Evolutionary conservation across 2,329 filamentous ascomycete genomes (phyloP), one percentile per base, ranked within the genome.

Genomic region (Talaromyces marneffei): DNA sequence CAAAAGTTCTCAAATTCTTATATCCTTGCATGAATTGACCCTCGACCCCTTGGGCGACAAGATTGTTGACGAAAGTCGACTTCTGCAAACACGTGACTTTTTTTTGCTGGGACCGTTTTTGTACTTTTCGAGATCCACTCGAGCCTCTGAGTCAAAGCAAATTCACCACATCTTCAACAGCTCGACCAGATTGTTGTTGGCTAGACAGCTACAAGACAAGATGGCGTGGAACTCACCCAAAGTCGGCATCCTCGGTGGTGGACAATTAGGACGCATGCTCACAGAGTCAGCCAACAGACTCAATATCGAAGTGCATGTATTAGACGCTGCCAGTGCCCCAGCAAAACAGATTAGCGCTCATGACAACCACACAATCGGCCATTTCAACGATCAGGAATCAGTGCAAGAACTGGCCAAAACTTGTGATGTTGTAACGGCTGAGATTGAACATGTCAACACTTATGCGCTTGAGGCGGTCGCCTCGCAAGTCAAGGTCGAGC

Each of bases 361-460:
- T 73, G 77, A 82, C 66, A 80, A 82, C 65, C 91, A 97, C 72
- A 85, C 96, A 62, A 83, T 86, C 18, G 93, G 92, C 62, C 96
- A 92, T 0, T 97, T 96, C 82, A 92, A 91, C 72, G 89, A 96
- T 67, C 80, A 87, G 0, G 84, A 85, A 35, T 88, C 90, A 66
- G 92, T 97, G 66, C 85, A 87, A 46, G 82, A 91, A 73, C 81
- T 97, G n/a, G 92, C 93, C 2, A 78, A 83, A 40, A 78, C 81
- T 35, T 91, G 87, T 68, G 90, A 96, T 72, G 85, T 96, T 16
- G 80, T 97, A 64, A 97, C 92, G 0, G 90, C 96, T 14, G 93
- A 97, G 76, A 97, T 96, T 65, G 93, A 97, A 80, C 93, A 97
- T 76, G 89, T 97, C 62, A 86, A 97, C 74, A 94, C 91, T n/a